These are phyloP conservation scores for Colletotrichum lentis DNA, from an alignment of 2,329 filamentous ascomycete species.

Conservation along the genomic window DNA sequence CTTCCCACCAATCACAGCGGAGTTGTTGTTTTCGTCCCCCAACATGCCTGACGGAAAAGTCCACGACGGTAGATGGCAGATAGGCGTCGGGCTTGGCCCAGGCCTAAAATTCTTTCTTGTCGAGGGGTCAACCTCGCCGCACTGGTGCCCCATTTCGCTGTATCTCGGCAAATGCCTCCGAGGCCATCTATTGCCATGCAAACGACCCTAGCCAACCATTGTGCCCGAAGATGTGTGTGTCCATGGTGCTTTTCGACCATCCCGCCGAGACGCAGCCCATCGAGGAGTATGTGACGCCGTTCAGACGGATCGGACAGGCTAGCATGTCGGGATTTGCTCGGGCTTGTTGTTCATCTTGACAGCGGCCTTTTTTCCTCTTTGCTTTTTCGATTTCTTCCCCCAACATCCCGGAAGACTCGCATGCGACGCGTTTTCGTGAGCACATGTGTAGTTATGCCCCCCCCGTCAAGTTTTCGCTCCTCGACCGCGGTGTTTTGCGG, in stretches of 20 bases:
- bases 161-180: constrained; percentile 31
- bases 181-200: constrained; percentile 17
- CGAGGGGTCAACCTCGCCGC: constrained; percentile 19
- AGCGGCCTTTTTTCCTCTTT: neutral
- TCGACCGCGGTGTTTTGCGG: constrained; percentile 19
- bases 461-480: neutral
- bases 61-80: constrained; percentile 18
- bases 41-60: neutral
- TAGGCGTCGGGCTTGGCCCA: constrained; percentile 13
- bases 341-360: constrained; percentile 19
- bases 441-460: neutral
- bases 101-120: constrained; percentile 6
- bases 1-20: constrained; percentile 49
- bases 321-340: constrained; percentile 33
- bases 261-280: neutral
- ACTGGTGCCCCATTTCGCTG: constrained; percentile 23
- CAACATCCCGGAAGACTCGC: neutral
- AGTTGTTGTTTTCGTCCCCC: neutral
- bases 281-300: neutral
- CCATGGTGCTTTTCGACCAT: neutral
- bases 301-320: neutral
- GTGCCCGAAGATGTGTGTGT: neutral
- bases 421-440: neutral
- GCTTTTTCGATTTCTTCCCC: no score
- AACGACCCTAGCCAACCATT: constrained; percentile 24